phyloP scores from a whole-genome alignment of 371 early-diverging fungal genomes.

The Mortierella sp. region DNA sequence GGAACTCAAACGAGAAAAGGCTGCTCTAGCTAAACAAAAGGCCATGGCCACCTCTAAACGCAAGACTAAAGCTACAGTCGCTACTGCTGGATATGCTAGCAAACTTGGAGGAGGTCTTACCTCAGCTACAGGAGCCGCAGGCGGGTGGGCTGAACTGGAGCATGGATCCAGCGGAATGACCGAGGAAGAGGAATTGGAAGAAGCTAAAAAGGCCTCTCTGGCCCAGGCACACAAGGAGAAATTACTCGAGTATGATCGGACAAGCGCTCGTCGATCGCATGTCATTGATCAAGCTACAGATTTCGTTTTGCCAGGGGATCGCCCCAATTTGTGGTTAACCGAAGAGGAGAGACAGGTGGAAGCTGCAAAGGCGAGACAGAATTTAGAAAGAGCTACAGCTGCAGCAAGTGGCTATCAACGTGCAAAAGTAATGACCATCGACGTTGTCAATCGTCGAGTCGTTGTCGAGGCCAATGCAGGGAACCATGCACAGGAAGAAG shows the following conservation, averaged over 20 bases:
- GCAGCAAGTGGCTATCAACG: conserved; percentile 61
- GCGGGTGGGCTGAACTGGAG: conserved; percentile 54
- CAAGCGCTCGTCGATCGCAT: conserved; percentile 80
- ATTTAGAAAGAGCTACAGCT: conserved; percentile 60
- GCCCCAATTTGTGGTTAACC: conserved; percentile 80
- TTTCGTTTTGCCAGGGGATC: conserved; percentile 76
- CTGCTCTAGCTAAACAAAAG: conserved; percentile 45
- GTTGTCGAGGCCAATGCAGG: conserved; percentile 56
- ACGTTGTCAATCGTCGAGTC: conserved; percentile 70
- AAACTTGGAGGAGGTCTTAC: conserved; percentile 59
- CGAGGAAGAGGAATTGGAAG: conserved; percentile 63
- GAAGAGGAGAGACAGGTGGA: conserved; percentile 78
- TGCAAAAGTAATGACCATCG: conserved; percentile 78
- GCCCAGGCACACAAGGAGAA: conserved; percentile 83
- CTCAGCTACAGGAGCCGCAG: conserved; percentile 43
- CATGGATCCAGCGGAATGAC: conserved; percentile 28
- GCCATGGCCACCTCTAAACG: conserved; percentile 24
- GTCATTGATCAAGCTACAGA: conserved; percentile 87
- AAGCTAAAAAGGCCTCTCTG: conserved; percentile 61
- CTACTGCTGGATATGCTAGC: conserved; percentile 57
- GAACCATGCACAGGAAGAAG: conserved; percentile 14
- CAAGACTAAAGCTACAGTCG: conserved; percentile 36
- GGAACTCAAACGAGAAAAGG: conserved; percentile 60
- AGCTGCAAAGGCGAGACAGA: conserved; percentile 65
- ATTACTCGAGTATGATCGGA: conserved; percentile 84